Evolutionary conservation across 768 basidiomycete species (phyloP), one percentile per base, ranked within the genome.

Genomic region (Xerocomus potaroensis): DNA sequence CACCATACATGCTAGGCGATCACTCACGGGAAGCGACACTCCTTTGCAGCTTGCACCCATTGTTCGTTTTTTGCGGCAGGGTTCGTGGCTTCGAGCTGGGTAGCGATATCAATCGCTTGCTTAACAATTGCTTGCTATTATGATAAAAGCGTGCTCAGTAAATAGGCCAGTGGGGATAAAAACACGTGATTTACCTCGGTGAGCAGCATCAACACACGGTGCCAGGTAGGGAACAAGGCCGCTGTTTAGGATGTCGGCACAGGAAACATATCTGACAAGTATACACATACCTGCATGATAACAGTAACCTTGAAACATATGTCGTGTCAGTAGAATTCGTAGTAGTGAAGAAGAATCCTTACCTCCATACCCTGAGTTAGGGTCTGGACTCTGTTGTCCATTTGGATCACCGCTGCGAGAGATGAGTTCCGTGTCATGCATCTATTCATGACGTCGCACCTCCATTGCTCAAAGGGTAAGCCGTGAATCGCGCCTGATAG

Each of bases 141-240:
- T n/a, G n/a, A n/a, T 29, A 26, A 8, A 26, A 4, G 5, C 15
- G 1, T 22, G 5, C 30, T 15, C 6, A 21, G 26, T 22, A 4
- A 4, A 27, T 18, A 27, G 26, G n/a, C 5, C 27, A 3, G 19
- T 24, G 1, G 16, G 8, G 5, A 14, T 1, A 4, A 7, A 29
- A 39, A 26, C 18, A 8, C 5, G 9, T 1, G 10, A 41, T 45
- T 24, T 16, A 53, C 57, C 40, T 58, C 57, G 8, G 49, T 14
- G 15, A 58, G 42, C 41, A 58, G 5, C 24, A 52, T 0, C n/a
- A 47, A 32, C 16, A 51, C 35, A 35, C 57, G 53, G 11, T 58
- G 57, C 57, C 57, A 58, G 14, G 57, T 35, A 19, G 57, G 57
- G 36, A 58, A 58, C n/a, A 58, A 19, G 24, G 58, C 45, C 35